phyloP scores from a whole-genome alignment of 2,329 filamentous ascomycete genomes.

The Colletotrichum tropicale region DNA sequence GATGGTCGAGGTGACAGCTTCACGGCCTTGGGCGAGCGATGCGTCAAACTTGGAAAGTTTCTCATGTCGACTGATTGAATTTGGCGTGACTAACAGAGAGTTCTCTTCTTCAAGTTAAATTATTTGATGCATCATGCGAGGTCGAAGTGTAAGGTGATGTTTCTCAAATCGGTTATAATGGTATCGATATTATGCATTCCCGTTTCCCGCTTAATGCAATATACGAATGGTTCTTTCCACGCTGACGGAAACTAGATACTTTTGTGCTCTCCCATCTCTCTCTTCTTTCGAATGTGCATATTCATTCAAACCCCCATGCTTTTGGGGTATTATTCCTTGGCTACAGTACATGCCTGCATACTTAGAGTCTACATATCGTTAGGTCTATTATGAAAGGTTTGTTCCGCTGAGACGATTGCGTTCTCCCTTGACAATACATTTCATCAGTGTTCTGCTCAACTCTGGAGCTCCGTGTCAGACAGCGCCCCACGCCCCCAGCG shows the following conservation, averaged over 20 bases:
- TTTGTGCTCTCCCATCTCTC: neutral
- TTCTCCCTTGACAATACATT: neutral
- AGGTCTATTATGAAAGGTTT: neutral
- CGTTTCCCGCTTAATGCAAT: neutral
- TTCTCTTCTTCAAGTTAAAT: neutral
- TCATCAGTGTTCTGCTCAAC: neutral
- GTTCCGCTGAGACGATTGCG: neutral
- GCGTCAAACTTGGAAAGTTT: neutral
- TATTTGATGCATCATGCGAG: neutral
- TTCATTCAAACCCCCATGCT: neutral
- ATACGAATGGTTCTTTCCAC: neutral
- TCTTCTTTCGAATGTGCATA: neutral
- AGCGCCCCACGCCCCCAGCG: slow-evolving; percentile 66
- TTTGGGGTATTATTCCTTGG: slow-evolving; percentile 7
- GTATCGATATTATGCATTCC: neutral
- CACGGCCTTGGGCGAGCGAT: neutral
- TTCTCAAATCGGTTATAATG: slow-evolving; percentile 1
- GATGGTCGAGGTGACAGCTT: neutral
- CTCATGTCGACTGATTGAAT: neutral
- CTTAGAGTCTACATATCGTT: neutral
- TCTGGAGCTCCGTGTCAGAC: slow-evolving; percentile 29
- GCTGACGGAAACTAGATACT: neutral
- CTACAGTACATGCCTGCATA: neutral
- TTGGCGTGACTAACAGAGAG: neutral
- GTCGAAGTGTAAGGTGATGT: neutral